Evolutionary conservation across 2,329 filamentous ascomycete genomes (phyloP).

Genomic region (Basipetospora chlamydospora): DNA sequence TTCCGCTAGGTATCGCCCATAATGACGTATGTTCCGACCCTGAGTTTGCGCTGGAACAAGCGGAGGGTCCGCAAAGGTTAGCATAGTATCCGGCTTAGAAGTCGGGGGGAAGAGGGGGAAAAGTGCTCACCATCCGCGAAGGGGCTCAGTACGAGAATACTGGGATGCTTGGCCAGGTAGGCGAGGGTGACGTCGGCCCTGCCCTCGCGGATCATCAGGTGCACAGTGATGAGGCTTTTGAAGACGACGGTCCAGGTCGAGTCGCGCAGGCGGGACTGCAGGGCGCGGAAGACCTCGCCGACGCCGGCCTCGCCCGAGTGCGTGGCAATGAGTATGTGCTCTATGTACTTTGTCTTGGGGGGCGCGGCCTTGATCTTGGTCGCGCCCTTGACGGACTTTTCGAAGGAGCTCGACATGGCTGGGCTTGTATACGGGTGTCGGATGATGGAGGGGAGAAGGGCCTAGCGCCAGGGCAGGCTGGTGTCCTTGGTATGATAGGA

Average conservation of each 20-base stretch:
- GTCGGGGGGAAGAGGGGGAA: neutral
- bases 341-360: constrained; percentile 98
- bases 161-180: constrained; percentile 70
- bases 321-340: constrained; percentile 90
- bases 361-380: constrained; percentile 91
- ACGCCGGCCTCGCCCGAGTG: constrained; percentile 90
- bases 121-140: constrained; percentile 69
- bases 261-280: constrained; percentile 79
- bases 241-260: constrained; percentile 99
- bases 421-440: neutral
- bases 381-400: constrained; percentile 97
- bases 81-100: too few species aligned
- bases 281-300: constrained; percentile 83
- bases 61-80: too few species aligned
- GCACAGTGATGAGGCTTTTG: constrained; percentile 90
- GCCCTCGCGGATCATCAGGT: constrained; percentile 95
- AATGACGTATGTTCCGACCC: constrained; percentile 85
- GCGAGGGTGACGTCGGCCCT: constrained; percentile 75
- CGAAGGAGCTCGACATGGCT: constrained; percentile 73
- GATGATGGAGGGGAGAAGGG: neutral
- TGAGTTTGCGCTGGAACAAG: constrained; percentile 65
- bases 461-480: too few species aligned
- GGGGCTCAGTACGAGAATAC: constrained; percentile 71
- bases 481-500: too few species aligned
- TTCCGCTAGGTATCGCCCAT: constrained; percentile 73